A percentile compares a stretch with the other conserved stretches of the same genome.
Evolutionary conservation across 352 stramenopile species (phyloP).

Genomic region (Phytophthora sojae): DNA sequence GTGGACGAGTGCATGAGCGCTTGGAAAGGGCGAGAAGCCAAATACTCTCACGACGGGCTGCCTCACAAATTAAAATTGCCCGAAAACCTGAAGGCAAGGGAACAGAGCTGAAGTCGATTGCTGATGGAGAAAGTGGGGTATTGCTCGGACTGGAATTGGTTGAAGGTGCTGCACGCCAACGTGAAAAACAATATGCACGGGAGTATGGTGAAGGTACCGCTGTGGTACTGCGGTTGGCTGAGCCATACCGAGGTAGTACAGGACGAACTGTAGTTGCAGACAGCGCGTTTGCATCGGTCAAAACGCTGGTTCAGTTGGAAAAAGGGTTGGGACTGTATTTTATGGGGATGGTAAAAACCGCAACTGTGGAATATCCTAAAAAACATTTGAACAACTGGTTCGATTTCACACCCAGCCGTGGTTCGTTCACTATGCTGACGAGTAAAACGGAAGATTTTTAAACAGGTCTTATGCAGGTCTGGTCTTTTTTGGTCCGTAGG

Average conservation of each 20-base stretch:
- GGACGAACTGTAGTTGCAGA: neutral
- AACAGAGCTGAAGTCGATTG: neutral
- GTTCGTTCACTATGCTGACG: neutral
- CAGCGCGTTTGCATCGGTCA: neutral
- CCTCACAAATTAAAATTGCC: constrained; percentile 1
- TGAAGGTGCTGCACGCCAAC: neutral
- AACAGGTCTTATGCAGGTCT: no score
- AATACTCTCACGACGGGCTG: neutral
- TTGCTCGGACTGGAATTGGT: neutral
- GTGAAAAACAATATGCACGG: neutral
- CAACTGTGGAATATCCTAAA: neutral
- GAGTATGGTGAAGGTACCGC: neutral
- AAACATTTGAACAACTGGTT: neutral
- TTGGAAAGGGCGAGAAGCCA: neutral
- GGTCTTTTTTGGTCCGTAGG: no score
- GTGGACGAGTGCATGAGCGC: constrained; percentile 1
- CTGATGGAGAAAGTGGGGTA: neutral
- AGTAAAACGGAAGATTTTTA: no score
- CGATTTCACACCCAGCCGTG: neutral
- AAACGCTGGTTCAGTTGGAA: neutral
- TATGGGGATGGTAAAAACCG: neutral
- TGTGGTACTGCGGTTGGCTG: neutral
- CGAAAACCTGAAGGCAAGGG: neutral
- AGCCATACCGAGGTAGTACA: neutral
- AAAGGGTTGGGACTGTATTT: neutral